Evolutionary conservation across 768 basidiomycete genomes (phyloP).

Genomic region (Boletus reticulatus): DNA sequence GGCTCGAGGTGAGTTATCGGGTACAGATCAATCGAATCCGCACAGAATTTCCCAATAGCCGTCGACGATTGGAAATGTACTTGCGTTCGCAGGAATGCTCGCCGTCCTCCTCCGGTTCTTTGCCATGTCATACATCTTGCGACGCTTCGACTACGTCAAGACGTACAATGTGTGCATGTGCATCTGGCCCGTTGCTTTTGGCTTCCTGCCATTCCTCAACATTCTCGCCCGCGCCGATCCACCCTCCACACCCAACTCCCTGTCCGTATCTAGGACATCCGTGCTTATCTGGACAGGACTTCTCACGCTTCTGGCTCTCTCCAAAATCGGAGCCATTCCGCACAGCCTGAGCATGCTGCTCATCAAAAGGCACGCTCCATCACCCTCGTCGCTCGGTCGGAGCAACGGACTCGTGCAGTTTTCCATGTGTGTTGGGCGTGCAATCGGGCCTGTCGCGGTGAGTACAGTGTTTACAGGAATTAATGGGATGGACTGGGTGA

Average conservation of each 20-base stretch:
- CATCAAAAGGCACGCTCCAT: constrained; percentile 34
- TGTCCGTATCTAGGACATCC: constrained; percentile 17
- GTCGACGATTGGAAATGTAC: constrained; percentile 55
- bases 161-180: constrained; percentile 52
- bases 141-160: constrained; percentile 42
- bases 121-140: constrained; percentile 52
- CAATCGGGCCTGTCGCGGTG: constrained; percentile 54
- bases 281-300: constrained; percentile 49
- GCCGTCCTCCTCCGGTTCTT: constrained; percentile 49
- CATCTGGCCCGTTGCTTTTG: constrained; percentile 53
- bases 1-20: constrained; percentile 44
- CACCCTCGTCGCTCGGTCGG: not conserved
- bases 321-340: constrained; percentile 18
- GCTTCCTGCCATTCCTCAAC: constrained; percentile 50
- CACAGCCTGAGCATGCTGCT: constrained; percentile 58
- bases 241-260: not conserved
- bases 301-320: constrained; percentile 38
- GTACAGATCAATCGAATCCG: not conserved
- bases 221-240: constrained; percentile 37
- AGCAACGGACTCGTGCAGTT: constrained; percentile 58
- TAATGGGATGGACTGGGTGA: constrained; percentile 13
- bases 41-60: constrained; percentile 32
- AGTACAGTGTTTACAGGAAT: constrained; percentile 29
- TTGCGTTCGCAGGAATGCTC: constrained; percentile 52
- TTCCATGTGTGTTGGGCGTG: constrained; percentile 52